These are phyloP conservation scores for Linnemannia exigua DNA, from an alignment of 192 early-diverging fungal species.

Conservation along the genomic window DNA sequence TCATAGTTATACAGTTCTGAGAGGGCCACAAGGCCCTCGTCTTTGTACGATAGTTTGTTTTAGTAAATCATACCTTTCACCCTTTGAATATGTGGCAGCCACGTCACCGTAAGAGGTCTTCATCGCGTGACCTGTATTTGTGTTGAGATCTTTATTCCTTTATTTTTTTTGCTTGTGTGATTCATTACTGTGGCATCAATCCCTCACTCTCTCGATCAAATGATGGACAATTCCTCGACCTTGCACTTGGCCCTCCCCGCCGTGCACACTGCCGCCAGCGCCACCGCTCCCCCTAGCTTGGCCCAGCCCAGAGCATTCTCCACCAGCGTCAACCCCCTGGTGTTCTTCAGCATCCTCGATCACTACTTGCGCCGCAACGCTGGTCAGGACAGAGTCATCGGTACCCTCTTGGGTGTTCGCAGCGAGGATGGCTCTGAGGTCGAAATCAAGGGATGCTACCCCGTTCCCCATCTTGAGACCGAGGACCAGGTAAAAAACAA, in stretches of 20 bases:
- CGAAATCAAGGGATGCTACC: conserved; percentile 91
- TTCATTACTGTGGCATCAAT: neutral
- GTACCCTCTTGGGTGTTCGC: conserved; percentile 90
- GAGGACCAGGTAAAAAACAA: conserved; percentile 69
- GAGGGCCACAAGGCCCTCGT: neutral
- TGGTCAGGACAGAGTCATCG: conserved; percentile 87
- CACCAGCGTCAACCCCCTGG: conserved; percentile 81
- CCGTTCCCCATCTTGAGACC: conserved; percentile 84
- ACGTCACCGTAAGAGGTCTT: neutral
- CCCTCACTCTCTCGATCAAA: conserved; percentile 19
- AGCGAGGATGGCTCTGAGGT: conserved; percentile 91
- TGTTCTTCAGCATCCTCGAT: conserved; percentile 93
- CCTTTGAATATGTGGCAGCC: no score
- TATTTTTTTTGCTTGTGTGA: conserved; percentile 14
- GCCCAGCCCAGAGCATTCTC: conserved; percentile 68
- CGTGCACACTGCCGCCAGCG: conserved; percentile 51
- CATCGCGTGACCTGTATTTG: conserved; percentile 8
- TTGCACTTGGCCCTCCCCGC: conserved; percentile 56
- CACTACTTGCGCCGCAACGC: conserved; percentile 91
- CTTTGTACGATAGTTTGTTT: conserved; percentile 35
- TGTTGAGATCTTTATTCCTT: conserved; percentile 12
- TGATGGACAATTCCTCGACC: conserved; percentile 56
- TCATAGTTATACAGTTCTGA: conserved; percentile 13
- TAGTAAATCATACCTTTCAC: neutral
- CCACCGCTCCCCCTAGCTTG: conserved; percentile 39